Percentiles rank a stretch among this genome's conserved stretches.
These are phyloP conservation scores for Geoglossum cookeanum DNA, from an alignment of 2,329 filamentous ascomycete species.

Conservation along the genomic window DNA sequence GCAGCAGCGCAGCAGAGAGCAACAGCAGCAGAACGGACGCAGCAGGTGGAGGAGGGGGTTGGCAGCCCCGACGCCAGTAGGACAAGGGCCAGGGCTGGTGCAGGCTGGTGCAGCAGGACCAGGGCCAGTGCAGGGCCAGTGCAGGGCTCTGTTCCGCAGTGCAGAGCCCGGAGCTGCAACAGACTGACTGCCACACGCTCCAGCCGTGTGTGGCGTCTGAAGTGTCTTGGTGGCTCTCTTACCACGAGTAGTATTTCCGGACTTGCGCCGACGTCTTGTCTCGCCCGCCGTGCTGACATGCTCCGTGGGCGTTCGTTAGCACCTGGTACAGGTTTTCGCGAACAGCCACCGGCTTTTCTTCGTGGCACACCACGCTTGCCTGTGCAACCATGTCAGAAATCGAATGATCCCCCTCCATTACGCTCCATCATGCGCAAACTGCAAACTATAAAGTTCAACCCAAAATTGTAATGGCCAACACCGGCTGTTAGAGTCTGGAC, in stretches of 20 bases:
- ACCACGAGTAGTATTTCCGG: constrained; percentile 31
- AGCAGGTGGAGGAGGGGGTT: too few species aligned
- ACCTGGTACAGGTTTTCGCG: constrained; percentile 32
- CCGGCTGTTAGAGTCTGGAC: neutral
- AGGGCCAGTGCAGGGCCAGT: neutral
- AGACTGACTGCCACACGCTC: neutral
- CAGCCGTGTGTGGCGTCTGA: neutral
- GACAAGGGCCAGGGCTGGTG: too few species aligned
- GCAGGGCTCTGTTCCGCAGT: neutral
- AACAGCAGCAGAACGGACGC: too few species aligned
- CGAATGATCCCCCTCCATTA: neutral
- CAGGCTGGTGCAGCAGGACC: neutral
- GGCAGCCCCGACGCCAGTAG: too few species aligned
- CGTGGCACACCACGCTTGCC: constrained; percentile 27
- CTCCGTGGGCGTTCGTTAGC: constrained; percentile 28
- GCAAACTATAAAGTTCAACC: neutral
- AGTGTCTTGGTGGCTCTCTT: constrained; percentile 8
- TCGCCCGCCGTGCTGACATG: constrained; percentile 31
- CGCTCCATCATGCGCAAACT: neutral
- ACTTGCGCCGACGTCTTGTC: constrained; percentile 34
- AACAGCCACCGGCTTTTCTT: constrained; percentile 32
- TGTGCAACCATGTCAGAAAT: constrained; percentile 14
- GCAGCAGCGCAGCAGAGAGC: too few species aligned
- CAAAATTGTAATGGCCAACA: neutral
- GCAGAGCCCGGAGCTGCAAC: neutral